A percentile compares a stretch with the other conserved stretches of the same genome.
These are phyloP conservation scores for Xylaria multiplex DNA, from an alignment of 2,329 filamentous ascomycete genomes.

Conservation along the genomic window DNA sequence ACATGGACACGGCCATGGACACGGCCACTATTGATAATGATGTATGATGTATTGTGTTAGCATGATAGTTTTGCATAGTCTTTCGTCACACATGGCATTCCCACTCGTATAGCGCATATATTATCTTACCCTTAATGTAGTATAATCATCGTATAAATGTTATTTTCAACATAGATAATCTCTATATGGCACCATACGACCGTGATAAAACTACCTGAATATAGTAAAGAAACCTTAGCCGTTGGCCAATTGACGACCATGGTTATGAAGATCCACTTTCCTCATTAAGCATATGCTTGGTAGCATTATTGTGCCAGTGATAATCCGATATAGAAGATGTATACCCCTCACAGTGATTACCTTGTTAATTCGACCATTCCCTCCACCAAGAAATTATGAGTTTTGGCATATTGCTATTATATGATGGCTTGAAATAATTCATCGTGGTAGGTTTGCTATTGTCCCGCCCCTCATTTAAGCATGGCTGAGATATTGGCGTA, in stretches of 20 bases:
- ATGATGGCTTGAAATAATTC: too few species aligned
- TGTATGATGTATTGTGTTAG: not conserved
- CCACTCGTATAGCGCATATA: constrained; percentile 2
- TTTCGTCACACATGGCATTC: not conserved
- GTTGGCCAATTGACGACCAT: constrained; percentile 21
- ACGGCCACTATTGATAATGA: constrained; percentile 29
- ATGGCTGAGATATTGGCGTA: too few species aligned
- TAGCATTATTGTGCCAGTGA: too few species aligned
- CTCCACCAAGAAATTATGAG: too few species aligned
- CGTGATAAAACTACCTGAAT: not conserved
- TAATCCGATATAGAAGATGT: too few species aligned
- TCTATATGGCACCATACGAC: not conserved
- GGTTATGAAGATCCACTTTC: constrained; percentile 20
- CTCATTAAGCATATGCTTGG: constrained; percentile 26
- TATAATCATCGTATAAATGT: constrained; percentile 1
- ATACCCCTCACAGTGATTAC: too few species aligned
- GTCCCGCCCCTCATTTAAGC: too few species aligned
- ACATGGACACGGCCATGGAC: constrained; percentile 35
- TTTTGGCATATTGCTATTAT: too few species aligned
- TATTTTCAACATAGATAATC: not conserved
- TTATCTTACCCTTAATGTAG: not conserved
- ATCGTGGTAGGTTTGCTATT: too few species aligned
- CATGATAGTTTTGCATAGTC: not conserved
- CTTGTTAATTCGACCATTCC: too few species aligned
- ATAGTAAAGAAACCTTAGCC: too few species aligned